Evolutionary conservation across 2,329 filamentous ascomycete species (phyloP), one percentile per base, ranked within the genome.

Genomic region (Rasamsonia emersonii): DNA sequence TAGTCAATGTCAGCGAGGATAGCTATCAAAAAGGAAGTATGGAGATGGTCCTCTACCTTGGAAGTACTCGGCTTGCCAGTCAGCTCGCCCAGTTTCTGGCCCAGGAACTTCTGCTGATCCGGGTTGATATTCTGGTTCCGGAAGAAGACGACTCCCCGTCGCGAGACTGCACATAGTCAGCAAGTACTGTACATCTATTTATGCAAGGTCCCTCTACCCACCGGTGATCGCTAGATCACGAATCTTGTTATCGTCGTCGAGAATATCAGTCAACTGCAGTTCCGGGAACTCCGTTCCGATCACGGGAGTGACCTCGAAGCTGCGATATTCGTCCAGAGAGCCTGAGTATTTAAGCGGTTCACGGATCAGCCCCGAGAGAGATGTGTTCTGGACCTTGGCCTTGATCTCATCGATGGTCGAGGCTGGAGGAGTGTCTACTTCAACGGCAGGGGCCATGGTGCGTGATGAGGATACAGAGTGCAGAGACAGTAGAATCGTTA

Each of bases 241-340:
- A 24, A 64, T 42, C 39, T 64, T 61, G 24, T 45, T 40, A 6
- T 64, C 45, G 30, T 56, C 45, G 18, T 54, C 49, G 33, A 62
- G 59, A n/a, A 54, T 54, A 11, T 62, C 58, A 14, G 51, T 47
- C 5, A 62, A 38, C 19, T 58, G 53, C 10, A 49, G 41, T 5
- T 44, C 38, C 3, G 47, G 45, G 28, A 56, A 67, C 41, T 67
- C 62, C 30, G 50, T 51, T 11, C 64, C 64, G 35, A 67, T 65
- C 14, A 57, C 51, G n/a, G 62, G 60, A 4, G 62, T 67, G 9
- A 62, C 42, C 34, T 66, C 62, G 33, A 61, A 56, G 15, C 42
- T 53, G 13, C 55, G 43, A 36, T 53, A 63, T 19, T 52, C 35
- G 14, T 64, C 51, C 5, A 65, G 46, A 4, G 42, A 41, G 18